A percentile compares a stretch with the other conserved stretches of the same genome.
Conservation (phyloP, 1,284 basidiomycete species). For the Golubevia sp. region DNA sequence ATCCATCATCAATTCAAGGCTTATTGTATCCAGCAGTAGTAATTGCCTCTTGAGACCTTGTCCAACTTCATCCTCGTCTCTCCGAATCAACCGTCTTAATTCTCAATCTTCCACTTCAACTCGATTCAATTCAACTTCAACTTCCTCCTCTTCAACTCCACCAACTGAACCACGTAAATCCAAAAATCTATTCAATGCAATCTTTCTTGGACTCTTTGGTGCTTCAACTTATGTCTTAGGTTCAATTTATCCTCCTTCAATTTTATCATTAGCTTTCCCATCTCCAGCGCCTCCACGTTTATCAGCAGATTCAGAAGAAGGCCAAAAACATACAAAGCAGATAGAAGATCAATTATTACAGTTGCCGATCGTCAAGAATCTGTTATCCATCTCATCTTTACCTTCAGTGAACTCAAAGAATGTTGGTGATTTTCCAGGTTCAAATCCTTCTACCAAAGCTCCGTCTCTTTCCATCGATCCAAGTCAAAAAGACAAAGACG, state of each 20-base stretch:
- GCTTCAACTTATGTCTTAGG: slow-evolving; percentile 65
- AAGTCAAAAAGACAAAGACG: slow-evolving; percentile 19
- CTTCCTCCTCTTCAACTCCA: too few relatives aligned
- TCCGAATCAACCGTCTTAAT: too few relatives aligned
- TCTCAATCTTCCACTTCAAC: too few relatives aligned
- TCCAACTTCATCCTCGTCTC: too few relatives aligned
- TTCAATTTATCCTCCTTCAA: slow-evolving; percentile 70
- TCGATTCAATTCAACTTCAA: too few relatives aligned
- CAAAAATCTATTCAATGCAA: too few relatives aligned
- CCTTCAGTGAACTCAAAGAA: slow-evolving; percentile 19
- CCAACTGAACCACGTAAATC: too few relatives aligned
- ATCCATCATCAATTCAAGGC: too few relatives aligned
- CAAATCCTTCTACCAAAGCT: slow-evolving; percentile 15
- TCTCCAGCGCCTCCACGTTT: slow-evolving; percentile 73
- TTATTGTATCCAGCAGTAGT: too few relatives aligned
- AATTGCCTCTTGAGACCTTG: too few relatives aligned
- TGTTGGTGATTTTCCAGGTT: slow-evolving; percentile 12
- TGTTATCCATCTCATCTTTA: slow-evolving; percentile 18
- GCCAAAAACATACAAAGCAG: slow-evolving; percentile 68
- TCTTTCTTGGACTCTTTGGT: too few relatives aligned
- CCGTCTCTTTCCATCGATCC: slow-evolving; percentile 21
- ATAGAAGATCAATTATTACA: slow-evolving; percentile 75
- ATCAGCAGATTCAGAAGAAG: slow-evolving; percentile 70
- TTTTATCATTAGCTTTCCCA: slow-evolving; percentile 72
- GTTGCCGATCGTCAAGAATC: slow-evolving; percentile 68